These are phyloP conservation scores for Schoenoplectus triqueter DNA, from an alignment of 202 grass and related monocot genomes.

Conservation along the genomic window DNA sequence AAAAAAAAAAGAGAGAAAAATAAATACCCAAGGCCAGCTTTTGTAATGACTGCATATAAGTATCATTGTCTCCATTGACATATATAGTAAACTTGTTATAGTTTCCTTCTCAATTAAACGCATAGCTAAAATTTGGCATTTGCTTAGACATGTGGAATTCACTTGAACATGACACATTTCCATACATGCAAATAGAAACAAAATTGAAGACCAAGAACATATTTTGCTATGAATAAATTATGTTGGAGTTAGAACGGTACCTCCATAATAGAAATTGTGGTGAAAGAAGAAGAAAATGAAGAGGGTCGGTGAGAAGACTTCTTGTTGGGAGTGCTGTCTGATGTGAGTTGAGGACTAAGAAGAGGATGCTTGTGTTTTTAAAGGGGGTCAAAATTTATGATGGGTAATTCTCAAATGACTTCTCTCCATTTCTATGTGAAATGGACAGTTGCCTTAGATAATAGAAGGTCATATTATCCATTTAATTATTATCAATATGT, in stretches of 20 bases:
- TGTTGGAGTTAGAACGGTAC: background rate
- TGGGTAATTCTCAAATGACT: background rate
- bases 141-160: background rate
- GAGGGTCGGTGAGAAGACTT: background rate
- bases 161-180: background rate
- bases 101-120: background rate
- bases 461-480: background rate
- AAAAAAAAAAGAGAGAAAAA: constrained; percentile 7
- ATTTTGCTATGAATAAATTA: background rate
- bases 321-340: background rate
- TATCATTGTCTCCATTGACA: background rate
- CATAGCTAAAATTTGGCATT: background rate
- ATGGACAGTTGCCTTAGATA: background rate
- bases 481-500: background rate
- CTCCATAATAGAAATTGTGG: constrained; percentile 16
- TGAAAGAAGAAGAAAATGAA: constrained; percentile 15
- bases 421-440: background rate
- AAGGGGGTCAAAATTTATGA: background rate
- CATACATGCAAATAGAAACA: background rate
- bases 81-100: background rate
- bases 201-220: background rate
- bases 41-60: background rate
- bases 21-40: background rate
- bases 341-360: background rate
- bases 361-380: constrained; percentile 8